A percentile compares a stretch with the other conserved stretches of the same genome.
Conservation (phyloP, 2,329 filamentous ascomycete genomes). For the Nakataea oryzae region DNA sequence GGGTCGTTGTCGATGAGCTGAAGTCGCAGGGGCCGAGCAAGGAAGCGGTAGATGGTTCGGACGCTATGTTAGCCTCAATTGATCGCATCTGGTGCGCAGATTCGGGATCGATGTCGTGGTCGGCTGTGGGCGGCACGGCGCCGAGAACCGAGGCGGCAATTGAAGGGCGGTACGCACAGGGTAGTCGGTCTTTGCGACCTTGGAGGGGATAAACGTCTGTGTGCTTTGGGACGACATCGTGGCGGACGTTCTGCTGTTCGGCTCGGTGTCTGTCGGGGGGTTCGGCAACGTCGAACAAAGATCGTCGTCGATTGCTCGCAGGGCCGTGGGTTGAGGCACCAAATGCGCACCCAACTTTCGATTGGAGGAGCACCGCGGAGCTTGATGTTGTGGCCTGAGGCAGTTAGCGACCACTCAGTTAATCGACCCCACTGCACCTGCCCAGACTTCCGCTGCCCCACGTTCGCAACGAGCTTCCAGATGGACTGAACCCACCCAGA, state of each 20-base stretch:
- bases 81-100: background rate
- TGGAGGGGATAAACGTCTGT: conserved; percentile 56
- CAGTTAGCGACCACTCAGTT: no score
- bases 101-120: background rate
- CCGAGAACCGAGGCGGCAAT: conserved; percentile 9
- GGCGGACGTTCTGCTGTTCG: conserved; percentile 1
- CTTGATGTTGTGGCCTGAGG: background rate
- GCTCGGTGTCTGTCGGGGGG: background rate
- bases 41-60: conserved; percentile 6
- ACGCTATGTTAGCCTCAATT: conserved; percentile 4
- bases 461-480: background rate
- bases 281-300: conserved; percentile 1
- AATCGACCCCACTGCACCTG: no score
- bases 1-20: conserved; percentile 99
- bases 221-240: conserved; percentile 27
- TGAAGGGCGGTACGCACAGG: conserved; percentile 52
- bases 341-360: background rate
- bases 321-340: background rate
- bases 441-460: no score
- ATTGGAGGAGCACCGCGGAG: no score
- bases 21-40: conserved; percentile 4
- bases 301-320: background rate
- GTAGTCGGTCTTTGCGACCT: conserved; percentile 72
- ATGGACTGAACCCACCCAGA: background rate
- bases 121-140: background rate